These are phyloP conservation scores for Mycena kentingensis DNA, from an alignment of 768 basidiomycete genomes.

Conservation along the genomic window DNA sequence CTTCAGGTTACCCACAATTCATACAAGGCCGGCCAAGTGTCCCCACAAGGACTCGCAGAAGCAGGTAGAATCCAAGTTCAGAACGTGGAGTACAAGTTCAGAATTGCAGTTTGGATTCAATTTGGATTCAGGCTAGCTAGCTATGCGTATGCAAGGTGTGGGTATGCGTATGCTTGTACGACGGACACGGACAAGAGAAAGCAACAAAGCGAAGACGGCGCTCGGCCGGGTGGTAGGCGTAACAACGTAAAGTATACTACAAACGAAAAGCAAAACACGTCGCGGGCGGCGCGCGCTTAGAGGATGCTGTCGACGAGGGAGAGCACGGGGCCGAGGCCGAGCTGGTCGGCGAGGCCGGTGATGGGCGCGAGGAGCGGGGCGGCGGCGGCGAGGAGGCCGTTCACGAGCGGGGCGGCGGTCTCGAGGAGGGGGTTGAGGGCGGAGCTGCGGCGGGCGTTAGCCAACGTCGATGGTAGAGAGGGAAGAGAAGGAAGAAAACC, in stretches of 20 bases:
- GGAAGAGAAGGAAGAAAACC: neutral
- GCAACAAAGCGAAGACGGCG: neutral
- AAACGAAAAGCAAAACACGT: neutral
- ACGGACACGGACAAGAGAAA: no score
- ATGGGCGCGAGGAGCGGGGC: neutral
- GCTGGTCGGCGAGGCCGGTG: neutral
- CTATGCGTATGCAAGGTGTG: no score
- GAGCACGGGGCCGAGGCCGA: neutral
- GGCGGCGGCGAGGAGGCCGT: conserved; percentile 1
- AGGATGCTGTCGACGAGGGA: neutral
- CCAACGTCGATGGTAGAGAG: neutral
- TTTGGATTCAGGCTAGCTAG: no score
- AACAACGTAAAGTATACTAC: neutral
- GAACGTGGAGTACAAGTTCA: no score
- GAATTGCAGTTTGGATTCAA: no score
- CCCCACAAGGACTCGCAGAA: no score
- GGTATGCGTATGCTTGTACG: no score
- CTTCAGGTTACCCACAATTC: no score
- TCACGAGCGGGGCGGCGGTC: neutral
- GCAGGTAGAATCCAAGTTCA: no score
- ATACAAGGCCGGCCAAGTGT: no score
- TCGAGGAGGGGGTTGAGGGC: neutral
- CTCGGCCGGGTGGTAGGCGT: neutral
- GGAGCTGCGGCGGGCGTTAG: neutral
- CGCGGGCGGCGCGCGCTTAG: neutral